A percentile compares a stretch with the other conserved stretches of the same genome.
Conservation (phyloP, 371 early-diverging fungal genomes). For the Mortierella sp. region DNA sequence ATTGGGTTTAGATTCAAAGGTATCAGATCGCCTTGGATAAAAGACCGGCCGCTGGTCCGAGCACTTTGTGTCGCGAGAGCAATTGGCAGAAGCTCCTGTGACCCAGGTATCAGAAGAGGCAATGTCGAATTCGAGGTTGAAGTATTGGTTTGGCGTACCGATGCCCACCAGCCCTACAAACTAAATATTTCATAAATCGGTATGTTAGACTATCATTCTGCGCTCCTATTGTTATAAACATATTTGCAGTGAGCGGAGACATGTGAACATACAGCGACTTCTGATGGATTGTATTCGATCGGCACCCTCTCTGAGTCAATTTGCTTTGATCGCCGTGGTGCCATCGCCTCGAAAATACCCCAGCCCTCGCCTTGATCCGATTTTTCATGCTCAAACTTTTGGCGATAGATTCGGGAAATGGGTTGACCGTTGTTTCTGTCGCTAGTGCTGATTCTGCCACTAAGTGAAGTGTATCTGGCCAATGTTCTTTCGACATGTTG, state of each 20-base stretch:
- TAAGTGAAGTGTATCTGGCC: neutral
- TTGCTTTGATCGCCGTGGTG: constrained; percentile 13
- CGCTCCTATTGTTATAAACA: neutral
- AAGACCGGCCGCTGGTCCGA: neutral
- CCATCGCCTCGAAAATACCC: neutral
- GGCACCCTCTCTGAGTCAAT: constrained; percentile 20
- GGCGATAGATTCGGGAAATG: neutral
- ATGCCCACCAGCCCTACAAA: constrained; percentile 61
- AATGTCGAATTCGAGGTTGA: constrained; percentile 62
- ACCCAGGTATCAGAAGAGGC: constrained; percentile 66
- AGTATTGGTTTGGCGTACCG: constrained; percentile 63
- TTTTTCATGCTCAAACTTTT: neutral
- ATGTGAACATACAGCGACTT: constrained; percentile 11
- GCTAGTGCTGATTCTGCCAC: neutral
- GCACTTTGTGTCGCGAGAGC: constrained; percentile 11
- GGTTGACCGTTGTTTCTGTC: neutral
- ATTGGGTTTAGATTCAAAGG: constrained; percentile 7
- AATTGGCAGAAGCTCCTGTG: constrained; percentile 11
- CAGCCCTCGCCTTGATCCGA: neutral
- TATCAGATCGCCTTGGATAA: constrained; percentile 8
- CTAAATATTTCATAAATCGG: constrained; percentile 15
- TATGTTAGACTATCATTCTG: neutral
- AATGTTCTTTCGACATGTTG: constrained; percentile 10
- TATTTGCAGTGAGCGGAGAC: too few relatives aligned
- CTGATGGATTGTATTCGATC: constrained; percentile 16